Conservation (phyloP, 106 monocot species). For the Narthecium ossifragum region DNA sequence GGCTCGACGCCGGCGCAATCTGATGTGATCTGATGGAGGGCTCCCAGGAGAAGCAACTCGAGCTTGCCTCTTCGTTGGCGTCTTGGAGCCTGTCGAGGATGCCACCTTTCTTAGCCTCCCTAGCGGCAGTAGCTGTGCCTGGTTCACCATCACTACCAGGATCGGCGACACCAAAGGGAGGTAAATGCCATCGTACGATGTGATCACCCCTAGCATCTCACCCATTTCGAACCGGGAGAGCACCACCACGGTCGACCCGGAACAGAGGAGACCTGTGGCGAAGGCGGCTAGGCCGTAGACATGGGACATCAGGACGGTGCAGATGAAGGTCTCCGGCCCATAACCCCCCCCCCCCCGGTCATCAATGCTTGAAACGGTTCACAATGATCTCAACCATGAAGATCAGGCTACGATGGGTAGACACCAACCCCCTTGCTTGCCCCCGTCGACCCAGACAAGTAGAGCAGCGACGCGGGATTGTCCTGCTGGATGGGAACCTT, state of each 20-base stretch:
- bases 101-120: constrained; percentile 48
- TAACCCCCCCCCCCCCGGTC: too few relatives aligned
- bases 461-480: constrained; percentile 75
- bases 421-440: constrained; percentile 75
- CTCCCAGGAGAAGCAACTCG: too few relatives aligned
- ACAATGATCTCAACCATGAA: constrained; percentile 73
- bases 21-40: too few relatives aligned
- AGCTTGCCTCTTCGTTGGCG: too few relatives aligned
- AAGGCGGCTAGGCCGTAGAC: constrained; percentile 90
- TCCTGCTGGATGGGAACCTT: constrained; percentile 50
- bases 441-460: constrained; percentile 91
- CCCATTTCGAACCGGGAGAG: constrained; percentile 72
- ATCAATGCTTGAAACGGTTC: constrained; percentile 50
- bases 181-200: constrained; percentile 48
- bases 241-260: constrained; percentile 80
- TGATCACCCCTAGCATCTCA: constrained; percentile 69
- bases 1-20: too few relatives aligned
- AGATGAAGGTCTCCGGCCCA: constrained; percentile 63
- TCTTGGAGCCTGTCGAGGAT: too few relatives aligned
- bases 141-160: constrained; percentile 58
- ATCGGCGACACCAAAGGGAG: constrained; percentile 92
- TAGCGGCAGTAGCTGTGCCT: constrained; percentile 25
- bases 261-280: constrained; percentile 67
- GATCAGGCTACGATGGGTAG: constrained; percentile 78
- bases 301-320: constrained; percentile 99